Evolutionary conservation across 805 yeast genomes (phyloP), one percentile per base, ranked within the genome.

Genomic region (Schizosaccharomyces lindneri): DNA sequence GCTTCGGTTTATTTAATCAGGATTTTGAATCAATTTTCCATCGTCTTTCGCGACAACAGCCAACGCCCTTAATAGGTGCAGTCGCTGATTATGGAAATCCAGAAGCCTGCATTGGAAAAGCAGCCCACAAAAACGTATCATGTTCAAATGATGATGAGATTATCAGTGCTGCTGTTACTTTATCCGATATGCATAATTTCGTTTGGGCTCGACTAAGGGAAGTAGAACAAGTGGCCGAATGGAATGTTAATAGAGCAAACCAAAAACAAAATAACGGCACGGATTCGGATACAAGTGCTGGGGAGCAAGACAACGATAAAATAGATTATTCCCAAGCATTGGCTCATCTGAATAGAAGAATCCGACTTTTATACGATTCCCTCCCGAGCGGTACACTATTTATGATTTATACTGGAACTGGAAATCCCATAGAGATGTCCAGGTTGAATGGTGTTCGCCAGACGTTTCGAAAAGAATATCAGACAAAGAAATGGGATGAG

Each of bases 91-190:
- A 68, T 59, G 71, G 69, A 19, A 64, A 63, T 43, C 74, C 75
- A 17, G 64, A 51, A 6, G 62, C 60, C 21, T 71, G 70, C 71
- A 69, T 69, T 59, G 68, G 65, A 15, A 70, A 68, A 9, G 63
- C 65, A 29, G 70, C 73, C 21, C 72, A 73, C 27, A 68, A 70
- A 2, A 72, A 74, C 48, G 65, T 77, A 4, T 72, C 78, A 41
- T 81, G 83, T 61, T 64, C 69, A 15, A 73, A 76, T 64, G 95
- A 87, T 70, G 82, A 78, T 48, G 84, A 83, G 62, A 77, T 79
- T 0, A 72, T 79, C 6, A 64, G 68, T 0, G 68, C 73, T 5
- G 68, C 59, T 5, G 39, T 57, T 15, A 57, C 29, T 24, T 57
- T 76, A n/a, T 63, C 74, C 1, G 64, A 70, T 17, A 70, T 72